Percentiles rank a stretch among this genome's conserved stretches.
Conservation (phyloP, 371 early-diverging fungal genomes). For the Mucor piriformis region DNA sequence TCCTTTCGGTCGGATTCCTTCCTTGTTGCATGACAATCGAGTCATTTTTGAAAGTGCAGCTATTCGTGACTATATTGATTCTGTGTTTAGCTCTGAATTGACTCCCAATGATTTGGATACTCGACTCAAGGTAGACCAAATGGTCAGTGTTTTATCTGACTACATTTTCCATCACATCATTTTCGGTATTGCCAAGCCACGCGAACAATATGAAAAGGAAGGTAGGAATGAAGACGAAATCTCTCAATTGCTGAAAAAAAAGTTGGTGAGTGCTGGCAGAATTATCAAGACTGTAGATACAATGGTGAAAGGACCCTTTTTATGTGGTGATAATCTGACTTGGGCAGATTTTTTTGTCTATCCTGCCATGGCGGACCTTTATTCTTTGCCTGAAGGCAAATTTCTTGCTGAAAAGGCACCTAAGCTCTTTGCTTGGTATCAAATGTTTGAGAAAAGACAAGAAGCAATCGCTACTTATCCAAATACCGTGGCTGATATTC, state of each 20-base stretch:
- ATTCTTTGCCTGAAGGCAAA: conserved; percentile 25
- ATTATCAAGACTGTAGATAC: conserved; percentile 14
- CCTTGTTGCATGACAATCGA: conserved; percentile 22
- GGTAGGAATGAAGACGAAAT: conserved; percentile 28
- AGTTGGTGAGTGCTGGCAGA: conserved; percentile 12
- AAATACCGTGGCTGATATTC: conserved; percentile 35
- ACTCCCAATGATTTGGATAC: conserved; percentile 27
- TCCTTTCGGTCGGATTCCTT: conserved; percentile 45
- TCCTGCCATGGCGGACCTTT: conserved; percentile 40
- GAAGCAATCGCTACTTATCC: conserved; percentile 28
- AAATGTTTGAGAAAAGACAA: conserved; percentile 21
- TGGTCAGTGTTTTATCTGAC: conserved; percentile 35
- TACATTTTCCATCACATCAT: conserved; percentile 37
- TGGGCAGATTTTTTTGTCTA: conserved; percentile 48
- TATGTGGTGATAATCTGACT: conserved; percentile 33
- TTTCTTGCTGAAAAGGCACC: conserved; percentile 28
- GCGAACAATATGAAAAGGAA: conserved; percentile 22
- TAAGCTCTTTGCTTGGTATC: conserved; percentile 28
- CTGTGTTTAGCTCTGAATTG: conserved; percentile 1
- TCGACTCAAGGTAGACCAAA: conserved; percentile 23
- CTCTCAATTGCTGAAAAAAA: conserved; percentile 1
- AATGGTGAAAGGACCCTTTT: conserved; percentile 16
- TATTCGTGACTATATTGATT: conserved; percentile 38
- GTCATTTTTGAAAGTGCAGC: conserved; percentile 32
- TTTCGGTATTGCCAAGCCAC: conserved; percentile 30